Evolutionary conservation across 306 rosid genomes (phyloP).

Genomic region (cucumber (Cucumis sativus)): DNA sequence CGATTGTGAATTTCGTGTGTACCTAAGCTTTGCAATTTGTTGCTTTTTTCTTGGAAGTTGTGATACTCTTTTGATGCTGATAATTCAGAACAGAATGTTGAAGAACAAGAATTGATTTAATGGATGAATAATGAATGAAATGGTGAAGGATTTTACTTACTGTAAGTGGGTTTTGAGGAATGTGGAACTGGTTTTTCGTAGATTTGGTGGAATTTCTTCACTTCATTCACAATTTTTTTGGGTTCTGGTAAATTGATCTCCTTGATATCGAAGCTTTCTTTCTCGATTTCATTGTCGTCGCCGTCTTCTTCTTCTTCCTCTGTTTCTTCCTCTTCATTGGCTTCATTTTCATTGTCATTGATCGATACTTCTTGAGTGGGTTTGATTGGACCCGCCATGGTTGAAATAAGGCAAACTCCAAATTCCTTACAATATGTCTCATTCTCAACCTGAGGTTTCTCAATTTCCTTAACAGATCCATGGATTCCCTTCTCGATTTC

Average conservation of each 20-base stretch:
- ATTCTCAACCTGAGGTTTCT: constrained; percentile 27
- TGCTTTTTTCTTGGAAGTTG: constrained; percentile 50
- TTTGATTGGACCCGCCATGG: constrained; percentile 8
- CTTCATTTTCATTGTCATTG: constrained; percentile 16
- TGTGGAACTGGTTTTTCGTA: constrained; percentile 13
- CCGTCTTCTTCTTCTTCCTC: constrained; percentile 17
- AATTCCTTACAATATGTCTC: constrained; percentile 37
- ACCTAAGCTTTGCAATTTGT: constrained; percentile 76
- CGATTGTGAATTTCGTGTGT: constrained; percentile 4
- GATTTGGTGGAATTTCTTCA: constrained; percentile 17
- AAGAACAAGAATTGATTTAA: background rate
- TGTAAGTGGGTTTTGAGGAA: background rate
- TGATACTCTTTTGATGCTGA: constrained; percentile 16
- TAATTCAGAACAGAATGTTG: background rate
- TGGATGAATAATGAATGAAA: background rate
- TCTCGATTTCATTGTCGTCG: constrained; percentile 10
- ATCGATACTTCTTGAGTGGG: constrained; percentile 16
- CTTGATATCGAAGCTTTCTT: constrained; percentile 43
- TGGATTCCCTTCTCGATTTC: constrained; percentile 5
- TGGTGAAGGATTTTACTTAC: background rate
- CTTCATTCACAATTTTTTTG: constrained; percentile 19
- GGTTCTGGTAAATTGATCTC: constrained; percentile 26
- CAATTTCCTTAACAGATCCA: constrained; percentile 18
- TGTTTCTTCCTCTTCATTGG: constrained; percentile 8
- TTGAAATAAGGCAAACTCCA: constrained; percentile 37